Base-by-base conservation (phyloP, 257 asterid species). In the Solanum medicagineum region DNA sequence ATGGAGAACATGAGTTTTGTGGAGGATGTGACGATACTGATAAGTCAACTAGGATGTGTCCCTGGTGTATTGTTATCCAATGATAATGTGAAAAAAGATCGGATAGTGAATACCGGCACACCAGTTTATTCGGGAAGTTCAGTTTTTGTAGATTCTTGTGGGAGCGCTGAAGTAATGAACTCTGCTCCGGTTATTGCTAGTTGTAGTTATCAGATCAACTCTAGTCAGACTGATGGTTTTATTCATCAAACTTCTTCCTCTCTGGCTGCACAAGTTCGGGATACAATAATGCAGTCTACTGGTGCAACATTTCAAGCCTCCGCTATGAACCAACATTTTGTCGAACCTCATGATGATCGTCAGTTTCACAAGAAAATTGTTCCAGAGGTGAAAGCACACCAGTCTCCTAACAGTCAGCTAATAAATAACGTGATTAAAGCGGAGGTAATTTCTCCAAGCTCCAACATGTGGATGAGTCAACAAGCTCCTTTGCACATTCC, bases 11-110 rank as follows among this genome's bases (percentile, higher is more conserved):
- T 83, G 60, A 93, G 87, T 85, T 93, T 95, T 83, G 81, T 95
- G 49, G 91, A 93, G 73, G 93, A 95, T 11, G 98, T 92, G 68
- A 87, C 88, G 68, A 85, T 92, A 75, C 86, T 94, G 82, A 54
- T 95, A 88, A 90, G 81, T 89, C 95, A 94, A 83, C 93, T 93
- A 55, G 97, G 97, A 69, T 86, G 92, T 84, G 91, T 90, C 42
- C 91, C 96, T 24, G 94, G 93, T 6, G 90, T 88, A 81, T 86
- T 91, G 88, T 86, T 88, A 36, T 89, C 98, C 13, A 90, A 92
- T 83, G 89, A 90, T 60, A 87, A 88, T 68, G 87, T 82, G 54
- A 86, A 88, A 40, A 90, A 88, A 68, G 91, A 91, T 81, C 79
- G 65, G 42, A 73, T 87, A 74, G 87, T 91, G 17, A 88, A 87